phyloP scores from a whole-genome alignment of 192 early-diverging fungal species.

The Coemansia sp. region DNA sequence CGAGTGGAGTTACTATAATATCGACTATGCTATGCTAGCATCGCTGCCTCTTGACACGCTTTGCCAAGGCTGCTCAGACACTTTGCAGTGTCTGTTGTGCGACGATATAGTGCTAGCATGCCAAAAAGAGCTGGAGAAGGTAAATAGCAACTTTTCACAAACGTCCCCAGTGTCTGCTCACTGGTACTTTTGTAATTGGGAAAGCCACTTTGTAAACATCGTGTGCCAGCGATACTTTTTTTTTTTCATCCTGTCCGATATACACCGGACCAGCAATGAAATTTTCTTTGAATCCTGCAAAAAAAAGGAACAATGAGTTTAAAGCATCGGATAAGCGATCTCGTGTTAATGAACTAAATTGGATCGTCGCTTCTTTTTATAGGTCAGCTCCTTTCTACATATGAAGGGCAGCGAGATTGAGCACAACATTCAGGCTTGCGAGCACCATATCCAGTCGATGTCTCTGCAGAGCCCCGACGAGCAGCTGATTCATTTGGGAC shows the following conservation, averaged over 20 bases:
- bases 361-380: not conserved
- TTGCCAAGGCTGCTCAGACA: constrained; percentile 12
- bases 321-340: no score
- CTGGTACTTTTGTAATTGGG: no score
- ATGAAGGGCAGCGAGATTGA: constrained; percentile 37
- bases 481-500: constrained; percentile 39
- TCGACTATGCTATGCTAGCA: constrained; percentile 26
- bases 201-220: no score
- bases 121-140: constrained; percentile 38
- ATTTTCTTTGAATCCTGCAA: no score
- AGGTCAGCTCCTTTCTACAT: constrained; percentile 41
- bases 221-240: no score
- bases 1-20: constrained; percentile 48
- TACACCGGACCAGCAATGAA: no score
- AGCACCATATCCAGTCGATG: constrained; percentile 23
- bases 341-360: no score
- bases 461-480: constrained; percentile 19
- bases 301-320: no score
- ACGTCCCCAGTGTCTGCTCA: not conserved
- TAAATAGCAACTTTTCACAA: constrained; percentile 4
- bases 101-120: constrained; percentile 21
- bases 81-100: constrained; percentile 15
- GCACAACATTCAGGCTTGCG: constrained; percentile 32
- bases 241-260: no score
- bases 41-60: constrained; percentile 8